phyloP scores from a whole-genome alignment of 2,329 filamentous ascomycete genomes.

The Beauveria rudraprayagi region DNA sequence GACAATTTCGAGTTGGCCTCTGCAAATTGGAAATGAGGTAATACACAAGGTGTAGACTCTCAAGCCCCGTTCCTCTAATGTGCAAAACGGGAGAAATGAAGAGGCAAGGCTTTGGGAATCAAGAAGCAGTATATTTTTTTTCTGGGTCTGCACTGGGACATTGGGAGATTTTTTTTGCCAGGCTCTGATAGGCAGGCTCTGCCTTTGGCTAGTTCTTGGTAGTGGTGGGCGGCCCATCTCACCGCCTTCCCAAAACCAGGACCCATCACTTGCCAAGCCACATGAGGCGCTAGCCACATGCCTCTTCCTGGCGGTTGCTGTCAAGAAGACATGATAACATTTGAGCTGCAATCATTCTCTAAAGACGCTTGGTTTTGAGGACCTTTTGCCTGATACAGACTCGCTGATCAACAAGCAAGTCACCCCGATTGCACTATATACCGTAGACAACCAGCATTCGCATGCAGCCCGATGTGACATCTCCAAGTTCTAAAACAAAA shows the following conservation, averaged over 20 bases:
- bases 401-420: too few relatives aligned
- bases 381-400: too few relatives aligned
- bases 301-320: too few relatives aligned
- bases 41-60: background rate
- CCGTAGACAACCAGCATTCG: too few relatives aligned
- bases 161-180: slow-evolving; percentile 16
- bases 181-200: slow-evolving; percentile 11
- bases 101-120: background rate
- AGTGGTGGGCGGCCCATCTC: slow-evolving; percentile 13
- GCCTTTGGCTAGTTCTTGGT: background rate
- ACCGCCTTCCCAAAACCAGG: slow-evolving; percentile 18
- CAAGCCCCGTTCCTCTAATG: background rate
- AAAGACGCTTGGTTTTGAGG: too few relatives aligned
- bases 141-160: background rate
- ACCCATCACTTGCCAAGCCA: background rate
- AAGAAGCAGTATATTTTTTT: slow-evolving; percentile 12
- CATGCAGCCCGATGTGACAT: too few relatives aligned
- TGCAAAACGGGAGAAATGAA: background rate
- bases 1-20: background rate
- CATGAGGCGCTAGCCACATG: background rate
- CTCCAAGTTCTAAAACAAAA: too few relatives aligned
- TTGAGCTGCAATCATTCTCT: too few relatives aligned
- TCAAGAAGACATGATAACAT: too few relatives aligned
- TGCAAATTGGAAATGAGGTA: too few relatives aligned
- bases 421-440: too few relatives aligned